phyloP scores from a whole-genome alignment of 345 rosid genomes.

The Hypericum androsaemum region DNA sequence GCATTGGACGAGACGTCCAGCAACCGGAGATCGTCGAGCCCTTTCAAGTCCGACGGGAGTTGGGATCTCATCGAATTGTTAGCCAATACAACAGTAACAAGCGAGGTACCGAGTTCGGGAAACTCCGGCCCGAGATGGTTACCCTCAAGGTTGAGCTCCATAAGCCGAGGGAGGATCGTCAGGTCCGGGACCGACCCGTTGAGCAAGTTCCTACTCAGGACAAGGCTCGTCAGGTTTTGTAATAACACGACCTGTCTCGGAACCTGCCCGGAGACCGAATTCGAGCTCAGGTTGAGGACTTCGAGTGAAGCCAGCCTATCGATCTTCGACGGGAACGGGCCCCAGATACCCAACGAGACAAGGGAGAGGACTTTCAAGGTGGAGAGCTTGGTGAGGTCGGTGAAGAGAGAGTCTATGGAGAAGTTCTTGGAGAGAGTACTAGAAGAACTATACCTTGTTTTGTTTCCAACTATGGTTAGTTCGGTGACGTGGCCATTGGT shows the following conservation, averaged over 20 bases:
- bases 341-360: constrained; percentile 70
- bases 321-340: constrained; percentile 52
- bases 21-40: constrained; percentile 34
- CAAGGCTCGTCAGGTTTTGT: constrained; percentile 45
- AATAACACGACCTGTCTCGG: constrained; percentile 41
- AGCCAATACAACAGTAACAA: constrained; percentile 32
- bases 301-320: constrained; percentile 43
- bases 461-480: constrained; percentile 56
- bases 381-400: constrained; percentile 56
- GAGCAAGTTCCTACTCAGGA: constrained; percentile 48
- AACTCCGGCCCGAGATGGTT: constrained; percentile 56
- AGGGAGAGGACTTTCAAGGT: constrained; percentile 49
- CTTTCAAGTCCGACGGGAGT: constrained; percentile 37
- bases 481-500: constrained; percentile 39
- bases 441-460: constrained; percentile 5
- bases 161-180: constrained; percentile 26
- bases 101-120: constrained; percentile 44
- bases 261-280: constrained; percentile 57
- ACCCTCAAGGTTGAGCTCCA: constrained; percentile 47
- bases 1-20: constrained; percentile 55
- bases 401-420: constrained; percentile 61
- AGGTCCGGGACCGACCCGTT: constrained; percentile 62
- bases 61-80: constrained; percentile 61
- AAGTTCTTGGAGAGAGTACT: constrained; percentile 37
- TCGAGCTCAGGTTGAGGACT: constrained; percentile 56